Percentiles rank a stretch among this genome's conserved stretches.
Evolutionary conservation across 345 rosid genomes (phyloP).

Genomic region (Hibiscus tridactylites): DNA sequence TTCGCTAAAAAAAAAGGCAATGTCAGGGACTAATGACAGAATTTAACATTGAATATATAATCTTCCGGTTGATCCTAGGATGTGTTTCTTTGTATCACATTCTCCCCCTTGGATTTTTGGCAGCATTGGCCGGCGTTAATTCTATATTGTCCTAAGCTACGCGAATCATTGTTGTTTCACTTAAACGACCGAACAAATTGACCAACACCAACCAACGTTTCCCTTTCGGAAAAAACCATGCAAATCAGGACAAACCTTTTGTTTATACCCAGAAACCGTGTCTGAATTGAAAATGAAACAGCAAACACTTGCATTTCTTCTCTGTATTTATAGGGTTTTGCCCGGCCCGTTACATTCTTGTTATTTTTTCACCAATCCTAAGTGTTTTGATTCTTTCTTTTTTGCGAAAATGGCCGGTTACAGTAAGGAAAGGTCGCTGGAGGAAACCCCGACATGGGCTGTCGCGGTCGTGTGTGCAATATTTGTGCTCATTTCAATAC

Average conservation of each 20-base stretch:
- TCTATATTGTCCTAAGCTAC: not conserved
- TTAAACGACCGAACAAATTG: not conserved
- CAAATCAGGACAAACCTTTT: not conserved
- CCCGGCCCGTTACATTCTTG: not conserved
- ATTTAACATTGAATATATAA: not conserved
- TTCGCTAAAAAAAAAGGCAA: too few species aligned
- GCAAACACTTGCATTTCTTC: not conserved
- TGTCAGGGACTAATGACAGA: too few species aligned
- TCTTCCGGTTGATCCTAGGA: not conserved
- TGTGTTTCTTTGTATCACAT: not conserved
- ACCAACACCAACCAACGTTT: not conserved
- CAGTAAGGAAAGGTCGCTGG: constrained; percentile 27
- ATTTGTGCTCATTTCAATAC: constrained; percentile 37
- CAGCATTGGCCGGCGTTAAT: not conserved
- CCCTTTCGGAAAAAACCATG: not conserved
- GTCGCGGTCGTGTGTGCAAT: constrained; percentile 41
- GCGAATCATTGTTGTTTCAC: not conserved
- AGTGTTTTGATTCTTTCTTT: too few species aligned
- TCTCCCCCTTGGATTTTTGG: not conserved
- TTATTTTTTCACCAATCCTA: not conserved
- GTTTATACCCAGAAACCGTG: not conserved
- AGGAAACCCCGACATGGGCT: constrained; percentile 65
- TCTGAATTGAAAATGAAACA: not conserved
- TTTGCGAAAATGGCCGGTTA: constrained; percentile 25
- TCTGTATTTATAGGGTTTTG: not conserved